Base-by-base conservation (phyloP, 352 stramenopile species). In the Pythium apleroticum region DNA sequence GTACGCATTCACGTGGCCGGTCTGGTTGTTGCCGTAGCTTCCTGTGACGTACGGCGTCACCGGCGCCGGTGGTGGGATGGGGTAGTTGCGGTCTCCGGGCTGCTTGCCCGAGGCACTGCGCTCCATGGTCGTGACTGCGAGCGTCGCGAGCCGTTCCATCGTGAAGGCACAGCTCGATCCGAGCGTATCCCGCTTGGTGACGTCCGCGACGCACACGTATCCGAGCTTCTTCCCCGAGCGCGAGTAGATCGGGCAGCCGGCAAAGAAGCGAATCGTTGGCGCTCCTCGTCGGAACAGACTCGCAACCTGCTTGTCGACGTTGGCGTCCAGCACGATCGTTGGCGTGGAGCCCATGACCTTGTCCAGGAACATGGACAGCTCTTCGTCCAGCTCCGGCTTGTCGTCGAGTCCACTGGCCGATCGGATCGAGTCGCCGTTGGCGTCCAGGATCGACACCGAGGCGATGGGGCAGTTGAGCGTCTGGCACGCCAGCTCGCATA, bases 101-200 rank as follows among this genome's bases (percentile, higher is more conserved):
- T 78, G 68, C 46, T 72, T 66, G 43, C 56, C 19, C 27, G 64
- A 54, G 7, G 69, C 66, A 31, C 85, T 86, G 27, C 77, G 67
- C 70, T 93, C 85, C 82, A 93, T 89, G 1, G 82, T 91, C 10
- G 81, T 90, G 56, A 90, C 81, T 4, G 85, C 85, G 8, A 93
- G 74, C 50, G 80, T 86, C 33, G 85, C 85, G 12, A 93, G 79
- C 4, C 83, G 70, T 52, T 93, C 85, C 85, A 93, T 93, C 33
- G 83, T 91, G 63, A 90, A 91, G 10, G 83, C 79, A 56, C 77
- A 89, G 59, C 77, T 91, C 27, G 81, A 72, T 22, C 82, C 85
- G 11, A 93, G 78, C 25, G 77, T 85, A 53, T 90, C 80, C n/a
- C 85, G 82, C 73, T 91, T 91, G 60, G 77, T 76, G 19, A 81